Evolutionary conservation across 1,139 yeast species (phyloP).

Genomic region (Protomyces gravidus): DNA sequence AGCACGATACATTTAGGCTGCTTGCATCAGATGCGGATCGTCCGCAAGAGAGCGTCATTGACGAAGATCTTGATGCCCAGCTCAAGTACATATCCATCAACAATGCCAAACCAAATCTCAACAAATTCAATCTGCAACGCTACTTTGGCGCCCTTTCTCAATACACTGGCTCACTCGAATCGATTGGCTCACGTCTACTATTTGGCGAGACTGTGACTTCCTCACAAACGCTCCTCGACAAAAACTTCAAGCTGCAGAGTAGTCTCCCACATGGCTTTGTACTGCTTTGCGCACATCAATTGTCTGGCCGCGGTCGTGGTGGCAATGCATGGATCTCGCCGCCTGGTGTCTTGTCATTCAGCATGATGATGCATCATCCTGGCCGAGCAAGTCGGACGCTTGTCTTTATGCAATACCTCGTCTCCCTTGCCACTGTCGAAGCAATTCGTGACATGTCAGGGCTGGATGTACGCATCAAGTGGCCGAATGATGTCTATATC

Average conservation of each 20-base stretch:
- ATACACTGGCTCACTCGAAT: conserved; percentile 31
- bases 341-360: conserved; percentile 79
- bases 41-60: background rate
- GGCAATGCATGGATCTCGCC: conserved; percentile 96
- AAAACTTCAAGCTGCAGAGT: conserved; percentile 57
- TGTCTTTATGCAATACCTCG: conserved; percentile 80
- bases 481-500: conserved; percentile 95
- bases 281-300: conserved; percentile 53
- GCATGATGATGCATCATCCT: conserved; percentile 50
- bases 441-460: conserved; percentile 66
- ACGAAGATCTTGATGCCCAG: conserved; percentile 12
- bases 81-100: conserved; percentile 5
- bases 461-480: conserved; percentile 76
- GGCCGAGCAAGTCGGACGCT: conserved; percentile 51
- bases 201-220: conserved; percentile 91
- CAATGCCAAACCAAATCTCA: background rate
- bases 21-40: background rate
- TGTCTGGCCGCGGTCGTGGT: conserved; percentile 90
- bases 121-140: background rate
- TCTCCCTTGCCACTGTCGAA: conserved; percentile 77
- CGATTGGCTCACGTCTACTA: conserved; percentile 59
- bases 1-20: conserved; percentile 8
- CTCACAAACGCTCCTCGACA: conserved; percentile 72
- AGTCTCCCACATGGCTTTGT: conserved; percentile 67
- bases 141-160: conserved; percentile 7